A percentile compares a stretch with the other conserved stretches of the same genome.
phyloP scores from a whole-genome alignment of 805 yeast genomes.

The Saccharomyces kudriavzevii region DNA sequence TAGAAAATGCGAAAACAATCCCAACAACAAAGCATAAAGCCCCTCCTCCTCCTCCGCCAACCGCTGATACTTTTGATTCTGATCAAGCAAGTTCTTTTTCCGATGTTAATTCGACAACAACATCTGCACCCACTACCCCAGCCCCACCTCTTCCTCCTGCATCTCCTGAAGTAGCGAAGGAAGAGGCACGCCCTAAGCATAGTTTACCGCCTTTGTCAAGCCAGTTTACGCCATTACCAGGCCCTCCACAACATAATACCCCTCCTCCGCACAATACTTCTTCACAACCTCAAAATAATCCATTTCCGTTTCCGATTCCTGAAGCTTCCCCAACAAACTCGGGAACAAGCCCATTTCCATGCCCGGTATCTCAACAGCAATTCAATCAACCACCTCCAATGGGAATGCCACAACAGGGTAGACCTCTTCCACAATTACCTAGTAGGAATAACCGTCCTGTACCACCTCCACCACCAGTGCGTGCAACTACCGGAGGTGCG shows the following conservation, averaged over 20 bases:
- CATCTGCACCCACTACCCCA: slow-evolving; percentile 13
- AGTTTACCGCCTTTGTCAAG: slow-evolving; percentile 20
- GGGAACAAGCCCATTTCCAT: slow-evolving; percentile 2
- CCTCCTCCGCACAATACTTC: slow-evolving; percentile 1
- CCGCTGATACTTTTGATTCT: slow-evolving; percentile 9
- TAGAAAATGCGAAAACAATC: slow-evolving; percentile 23
- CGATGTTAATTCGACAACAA: slow-evolving; percentile 19
- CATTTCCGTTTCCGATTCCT: slow-evolving; percentile 9
- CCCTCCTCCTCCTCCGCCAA: slow-evolving; percentile 40
- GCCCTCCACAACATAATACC: slow-evolving; percentile 3
- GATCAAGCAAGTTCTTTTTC: slow-evolving; percentile 14
- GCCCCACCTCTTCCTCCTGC: slow-evolving; percentile 12
- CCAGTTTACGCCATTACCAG: slow-evolving; percentile 5
- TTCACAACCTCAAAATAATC: not conserved
- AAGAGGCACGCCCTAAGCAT: slow-evolving; percentile 10
- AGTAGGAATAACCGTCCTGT: slow-evolving; percentile 2
- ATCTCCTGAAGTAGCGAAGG: slow-evolving; percentile 4
- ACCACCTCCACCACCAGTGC: slow-evolving; percentile 1
- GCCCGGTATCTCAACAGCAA: slow-evolving; percentile 5
- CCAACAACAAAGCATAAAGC: slow-evolving; percentile 32
- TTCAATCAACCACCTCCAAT: slow-evolving; percentile 4
- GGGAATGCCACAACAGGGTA: slow-evolving; percentile 7
- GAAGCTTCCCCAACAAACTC: slow-evolving; percentile 5
- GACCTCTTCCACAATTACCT: slow-evolving; percentile 6
- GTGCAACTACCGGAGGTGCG: not conserved